phyloP scores from a whole-genome alignment of 495 filamentous ascomycete genomes.

The Neurospora sp. region DNA sequence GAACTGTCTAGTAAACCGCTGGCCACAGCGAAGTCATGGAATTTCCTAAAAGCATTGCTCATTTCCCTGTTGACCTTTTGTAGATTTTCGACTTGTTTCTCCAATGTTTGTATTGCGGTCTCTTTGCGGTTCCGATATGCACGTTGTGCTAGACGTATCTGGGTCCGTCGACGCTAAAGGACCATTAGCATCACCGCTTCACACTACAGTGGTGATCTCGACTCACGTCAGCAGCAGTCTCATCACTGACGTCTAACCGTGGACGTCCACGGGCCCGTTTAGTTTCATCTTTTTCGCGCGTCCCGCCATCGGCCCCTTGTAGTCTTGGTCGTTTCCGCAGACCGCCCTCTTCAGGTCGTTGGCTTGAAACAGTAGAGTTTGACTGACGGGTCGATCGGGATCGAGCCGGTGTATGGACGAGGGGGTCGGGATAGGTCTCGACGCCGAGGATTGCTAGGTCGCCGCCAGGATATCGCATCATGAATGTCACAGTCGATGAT shows the following conservation, averaged over 20 bases:
- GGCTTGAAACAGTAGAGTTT: not conserved
- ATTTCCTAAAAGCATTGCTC: slow-evolving; percentile 60
- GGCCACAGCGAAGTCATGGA: slow-evolving; percentile 50
- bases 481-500: not conserved
- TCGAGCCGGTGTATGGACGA: slow-evolving; percentile 5
- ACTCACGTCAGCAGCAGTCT: slow-evolving; percentile 46
- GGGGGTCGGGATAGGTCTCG: slow-evolving; percentile 32
- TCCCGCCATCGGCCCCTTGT: slow-evolving; percentile 4
- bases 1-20: slow-evolving; percentile 39
- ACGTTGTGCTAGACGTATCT: slow-evolving; percentile 77
- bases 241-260: slow-evolving; percentile 59
- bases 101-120: slow-evolving; percentile 64
- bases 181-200: slow-evolving; percentile 10
- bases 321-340: slow-evolving; percentile 20
- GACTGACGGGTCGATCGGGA: not conserved
- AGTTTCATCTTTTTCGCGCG: slow-evolving; percentile 29
- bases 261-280: slow-evolving; percentile 55
- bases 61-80: slow-evolving; percentile 61
- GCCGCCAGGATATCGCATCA: slow-evolving; percentile 26
- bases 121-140: slow-evolving; percentile 82
- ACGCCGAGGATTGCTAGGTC: slow-evolving; percentile 39
- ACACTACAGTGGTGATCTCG: slow-evolving; percentile 1
- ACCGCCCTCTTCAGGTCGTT: slow-evolving; percentile 11
- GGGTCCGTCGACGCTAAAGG: slow-evolving; percentile 66
- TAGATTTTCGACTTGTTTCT: slow-evolving; percentile 54